Evolutionary conservation across 2,329 filamentous ascomycete species (phyloP).

Genomic region (Beauveria caledonica): DNA sequence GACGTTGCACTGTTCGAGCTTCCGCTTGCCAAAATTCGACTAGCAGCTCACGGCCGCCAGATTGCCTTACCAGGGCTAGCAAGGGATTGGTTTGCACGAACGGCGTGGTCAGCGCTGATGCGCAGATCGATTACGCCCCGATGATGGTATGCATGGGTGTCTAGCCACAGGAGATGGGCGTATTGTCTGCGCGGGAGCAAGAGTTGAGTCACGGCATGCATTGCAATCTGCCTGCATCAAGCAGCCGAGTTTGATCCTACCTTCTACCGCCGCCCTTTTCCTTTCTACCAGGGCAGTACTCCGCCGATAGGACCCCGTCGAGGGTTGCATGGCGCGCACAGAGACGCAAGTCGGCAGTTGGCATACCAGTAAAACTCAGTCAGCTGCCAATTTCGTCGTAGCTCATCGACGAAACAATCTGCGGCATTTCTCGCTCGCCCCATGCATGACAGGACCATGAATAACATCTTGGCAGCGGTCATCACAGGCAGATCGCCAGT

Average conservation of each 20-base stretch:
- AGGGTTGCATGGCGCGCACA: neutral
- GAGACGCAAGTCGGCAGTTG: conserved; percentile 5
- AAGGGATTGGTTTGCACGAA: neutral
- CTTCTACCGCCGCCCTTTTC: neutral
- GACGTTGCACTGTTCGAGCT: conserved; percentile 4
- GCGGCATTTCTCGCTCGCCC: conserved; percentile 1
- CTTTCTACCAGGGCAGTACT: neutral
- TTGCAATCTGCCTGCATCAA: neutral
- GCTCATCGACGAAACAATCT: neutral
- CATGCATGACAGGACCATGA: neutral
- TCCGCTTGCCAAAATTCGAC: neutral
- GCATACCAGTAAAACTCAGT: neutral
- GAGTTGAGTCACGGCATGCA: neutral
- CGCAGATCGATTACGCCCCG: conserved; percentile 7
- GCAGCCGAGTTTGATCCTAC: neutral
- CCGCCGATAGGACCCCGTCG: neutral
- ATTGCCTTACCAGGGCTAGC: conserved; percentile 3
- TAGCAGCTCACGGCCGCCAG: conserved; percentile 1
- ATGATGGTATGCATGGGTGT: conserved; percentile 3
- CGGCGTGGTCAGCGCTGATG: conserved; percentile 5
- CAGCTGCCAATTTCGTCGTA: conserved; percentile 5
- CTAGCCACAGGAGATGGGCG: neutral
- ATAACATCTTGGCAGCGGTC: conserved; percentile 4
- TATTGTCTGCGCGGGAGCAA: neutral
- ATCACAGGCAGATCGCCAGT: neutral